phyloP scores from a whole-genome alignment of 768 basidiomycete species.

The Leccinum disarticulatum region DNA sequence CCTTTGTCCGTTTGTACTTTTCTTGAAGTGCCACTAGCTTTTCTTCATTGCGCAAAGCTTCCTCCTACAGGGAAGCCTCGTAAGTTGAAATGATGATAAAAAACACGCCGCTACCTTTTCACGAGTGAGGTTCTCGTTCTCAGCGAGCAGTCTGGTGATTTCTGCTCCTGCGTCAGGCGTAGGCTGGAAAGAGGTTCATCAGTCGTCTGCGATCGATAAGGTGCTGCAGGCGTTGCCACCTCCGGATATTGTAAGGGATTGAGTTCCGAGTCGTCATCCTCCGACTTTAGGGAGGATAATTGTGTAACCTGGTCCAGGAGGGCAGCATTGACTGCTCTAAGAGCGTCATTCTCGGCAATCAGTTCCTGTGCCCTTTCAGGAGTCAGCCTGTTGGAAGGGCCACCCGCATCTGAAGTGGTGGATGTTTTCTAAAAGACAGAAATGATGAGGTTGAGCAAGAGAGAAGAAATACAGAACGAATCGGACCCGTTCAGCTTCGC shows the following conservation, averaged over 20 bases:
- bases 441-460: not conserved
- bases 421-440: constrained; percentile 11
- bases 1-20: constrained; percentile 26
- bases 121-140: constrained; percentile 15
- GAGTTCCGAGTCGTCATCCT: constrained; percentile 3
- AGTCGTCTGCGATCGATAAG: not conserved
- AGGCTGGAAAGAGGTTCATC: constrained; percentile 9
- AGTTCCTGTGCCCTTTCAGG: constrained; percentile 12
- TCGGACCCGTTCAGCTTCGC: constrained; percentile 22
- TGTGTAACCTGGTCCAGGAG: constrained; percentile 12
- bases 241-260: constrained; percentile 6
- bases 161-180: constrained; percentile 10
- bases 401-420: not conserved
- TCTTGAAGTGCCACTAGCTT: constrained; percentile 13
- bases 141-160: constrained; percentile 13
- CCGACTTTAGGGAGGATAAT: constrained; percentile 19
- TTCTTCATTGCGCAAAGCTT: constrained; percentile 6
- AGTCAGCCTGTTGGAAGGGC: not conserved
- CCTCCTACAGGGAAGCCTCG: constrained; percentile 11
- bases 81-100: not conserved
- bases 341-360: constrained; percentile 14
- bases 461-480: not conserved
- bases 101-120: constrained; percentile 12
- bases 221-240: constrained; percentile 1
- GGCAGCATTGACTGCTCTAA: constrained; percentile 21